Evolutionary conservation across 805 yeast species (phyloP), one percentile per base, ranked within the genome.

Genomic region (Naumovozyma castellii): DNA sequence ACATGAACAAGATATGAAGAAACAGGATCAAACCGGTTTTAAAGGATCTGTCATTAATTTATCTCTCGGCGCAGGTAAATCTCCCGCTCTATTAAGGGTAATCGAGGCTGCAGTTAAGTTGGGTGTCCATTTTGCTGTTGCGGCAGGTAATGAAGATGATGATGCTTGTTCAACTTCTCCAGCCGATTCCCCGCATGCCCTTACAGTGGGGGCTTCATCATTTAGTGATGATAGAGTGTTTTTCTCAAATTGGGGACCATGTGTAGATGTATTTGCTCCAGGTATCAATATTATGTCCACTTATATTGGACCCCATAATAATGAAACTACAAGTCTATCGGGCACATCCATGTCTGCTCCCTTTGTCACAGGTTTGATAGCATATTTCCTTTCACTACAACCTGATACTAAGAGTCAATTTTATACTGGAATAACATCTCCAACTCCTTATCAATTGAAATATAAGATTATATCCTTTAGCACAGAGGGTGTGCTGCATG

Each of bases 321-420:
- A 75, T 38, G 82, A 87, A 35, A 80, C 90, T 49, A 84, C 88
- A 34, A 75, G 84, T 32, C 70, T 84, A 58, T 80, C 94, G 29
- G 97, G 97, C 63, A 90, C 97, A 6, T 88, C 97, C n/a, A 90
- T 90, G 97, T 95, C 97, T 14, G 82, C 96, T 29, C 97, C 97
- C 36, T 95, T 86, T 59, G 87, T 87, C 51, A 79, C 86, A 44
- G 97, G 97, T 49, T 72, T 90, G 60, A 75, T 86, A 56, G 75
- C 95, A 5, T 90, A 90, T 72, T 88, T 76, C 66, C 69, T 87
- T 59, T 80, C 94, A 3, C 73, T 87, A 62, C 84, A 82, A 65
- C 94, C 95, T 49, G 80, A 73, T 32, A 61, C 76, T 10, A 75
- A 69, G 38, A 80, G 88, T 39, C 76, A 75, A 56, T 83, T 72